phyloP scores from a whole-genome alignment of 495 filamentous ascomycete genomes.

The Aspergillus affinis region DNA sequence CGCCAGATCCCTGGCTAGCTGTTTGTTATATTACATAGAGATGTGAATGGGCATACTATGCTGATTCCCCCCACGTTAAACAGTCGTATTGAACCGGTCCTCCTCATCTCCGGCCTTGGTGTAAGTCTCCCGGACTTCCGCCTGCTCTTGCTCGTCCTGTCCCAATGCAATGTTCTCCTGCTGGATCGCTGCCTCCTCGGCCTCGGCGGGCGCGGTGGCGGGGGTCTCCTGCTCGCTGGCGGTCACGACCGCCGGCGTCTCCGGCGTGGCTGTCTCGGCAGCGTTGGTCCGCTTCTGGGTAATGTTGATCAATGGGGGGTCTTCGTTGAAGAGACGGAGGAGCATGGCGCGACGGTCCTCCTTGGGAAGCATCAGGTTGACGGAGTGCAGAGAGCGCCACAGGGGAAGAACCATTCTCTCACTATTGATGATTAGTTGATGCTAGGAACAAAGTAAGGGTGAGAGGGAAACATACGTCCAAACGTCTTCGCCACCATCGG shows the following conservation, averaged over 20 bases:
- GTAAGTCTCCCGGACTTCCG: slow-evolving; percentile 40
- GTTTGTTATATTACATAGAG: no score
- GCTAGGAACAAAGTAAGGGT: slow-evolving; percentile 2
- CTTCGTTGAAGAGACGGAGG: slow-evolving; percentile 85
- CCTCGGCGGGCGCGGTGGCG: slow-evolving; percentile 25
- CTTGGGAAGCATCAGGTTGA: slow-evolving; percentile 97
- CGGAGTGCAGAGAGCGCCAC: slow-evolving; percentile 81
- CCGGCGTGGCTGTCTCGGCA: slow-evolving; percentile 16
- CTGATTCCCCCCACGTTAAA: slow-evolving; percentile 23
- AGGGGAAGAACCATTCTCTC: slow-evolving; percentile 86
- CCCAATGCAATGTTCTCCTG: slow-evolving; percentile 38
- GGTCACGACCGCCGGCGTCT: slow-evolving; percentile 22
- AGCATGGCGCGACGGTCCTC: slow-evolving; percentile 93
- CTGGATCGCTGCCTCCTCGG: slow-evolving; percentile 38
- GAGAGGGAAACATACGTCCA: slow-evolving; percentile 51
- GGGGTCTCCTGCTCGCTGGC: slow-evolving; percentile 17
- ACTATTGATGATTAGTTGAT: slow-evolving; percentile 27
- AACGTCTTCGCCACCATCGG: slow-evolving; percentile 64
- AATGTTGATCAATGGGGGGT: slow-evolving; percentile 59
- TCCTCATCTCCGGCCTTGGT: slow-evolving; percentile 43
- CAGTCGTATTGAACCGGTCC: slow-evolving; percentile 45
- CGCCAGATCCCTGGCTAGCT: no score
- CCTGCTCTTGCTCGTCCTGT: slow-evolving; percentile 40
- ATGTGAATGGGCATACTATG: background rate
- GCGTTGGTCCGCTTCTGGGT: slow-evolving; percentile 45